Conservation (phyloP, 169 alveolate genomes). For the Cryptosporidium viatorum region DNA sequence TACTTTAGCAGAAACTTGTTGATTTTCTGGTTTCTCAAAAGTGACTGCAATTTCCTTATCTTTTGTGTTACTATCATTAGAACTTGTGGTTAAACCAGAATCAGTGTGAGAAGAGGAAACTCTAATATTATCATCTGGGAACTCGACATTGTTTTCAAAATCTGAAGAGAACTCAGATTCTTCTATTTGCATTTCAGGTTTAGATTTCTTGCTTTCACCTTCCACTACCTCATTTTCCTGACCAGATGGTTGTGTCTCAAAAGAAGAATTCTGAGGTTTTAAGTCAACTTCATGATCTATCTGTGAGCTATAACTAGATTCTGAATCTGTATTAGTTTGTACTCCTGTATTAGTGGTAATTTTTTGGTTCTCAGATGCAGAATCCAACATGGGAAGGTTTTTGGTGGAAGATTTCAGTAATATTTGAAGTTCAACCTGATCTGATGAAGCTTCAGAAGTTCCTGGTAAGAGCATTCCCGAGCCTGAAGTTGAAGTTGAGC, state of each 20-base stretch:
- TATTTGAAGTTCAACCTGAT: not conserved
- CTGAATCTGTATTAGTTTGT: not conserved
- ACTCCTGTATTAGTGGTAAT: not conserved
- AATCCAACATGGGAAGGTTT: not conserved
- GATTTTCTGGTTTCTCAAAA: not conserved
- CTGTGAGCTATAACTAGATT: not conserved
- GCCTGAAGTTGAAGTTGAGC: not conserved
- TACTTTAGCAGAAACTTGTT: not conserved
- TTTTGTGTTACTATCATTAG: not conserved
- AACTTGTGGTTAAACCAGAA: not conserved
- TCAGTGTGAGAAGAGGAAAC: not conserved
- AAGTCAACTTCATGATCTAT: not conserved
- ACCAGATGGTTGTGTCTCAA: too few relatives aligned
- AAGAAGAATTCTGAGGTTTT: not conserved
- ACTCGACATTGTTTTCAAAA: not conserved
- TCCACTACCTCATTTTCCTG: not conserved
- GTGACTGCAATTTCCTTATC: not conserved
- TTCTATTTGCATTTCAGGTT: not conserved
- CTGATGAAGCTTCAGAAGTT: not conserved
- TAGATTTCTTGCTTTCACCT: not conserved
- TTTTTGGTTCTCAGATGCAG: not conserved
- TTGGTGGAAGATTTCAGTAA: not conserved
- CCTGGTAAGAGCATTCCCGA: not conserved
- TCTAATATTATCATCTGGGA: not conserved
- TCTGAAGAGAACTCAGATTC: slow-evolving; percentile 11